Base-by-base conservation (phyloP, 441 rosid species). In the Melianthus villosus region DNA sequence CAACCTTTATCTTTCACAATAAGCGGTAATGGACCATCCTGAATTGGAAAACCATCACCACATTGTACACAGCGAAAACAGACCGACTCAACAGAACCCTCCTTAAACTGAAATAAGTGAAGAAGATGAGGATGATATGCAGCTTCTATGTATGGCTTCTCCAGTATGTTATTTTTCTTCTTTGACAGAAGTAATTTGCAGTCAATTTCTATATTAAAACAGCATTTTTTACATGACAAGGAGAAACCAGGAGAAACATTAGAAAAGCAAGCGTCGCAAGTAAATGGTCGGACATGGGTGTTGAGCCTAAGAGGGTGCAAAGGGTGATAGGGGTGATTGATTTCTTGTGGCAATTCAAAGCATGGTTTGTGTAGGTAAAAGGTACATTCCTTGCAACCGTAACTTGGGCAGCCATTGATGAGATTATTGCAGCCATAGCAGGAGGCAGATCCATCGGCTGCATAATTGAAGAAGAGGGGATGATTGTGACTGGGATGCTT, bases 361-460 rank as follows among this genome's bases (percentile, higher is more conserved):
- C 67, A 52, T 0, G 40, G 23, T 23, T 38, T 27, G 27, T 62
- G 62, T 0, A 41, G 14, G 54, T 6, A 35, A 52, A 50, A 46
- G 2, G 46, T 13, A 30, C 55, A 52, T 29, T 3, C 20, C 1
- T 16, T 20, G 15, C 54, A 46, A 28, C 26, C n/a, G 25, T 19
- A 47, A 9, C n/a, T n/a, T n/a, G 20, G 17, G 4, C 10, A 35
- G 8, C 42, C 43, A 3, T 22, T 22, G 4, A 22, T 22, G 25
- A 4, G 25, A 22, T 4, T 22, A 3, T 22, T 22, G 25, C 25
- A 22, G 3, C 25, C 25, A 3, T 22, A 3, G 25, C 25, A 22
- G 25, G 4, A 4, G n/a, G n/a, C n/a, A 22, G 25, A 3, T 22
- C 25, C 25, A 4, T 22, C 4, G 25, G 4, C 4, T 22, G 4